Evolutionary conservation across 208 protist genomes (phyloP), one percentile per base, ranked within the genome.

Genomic region (Leptomonas seymouri): DNA sequence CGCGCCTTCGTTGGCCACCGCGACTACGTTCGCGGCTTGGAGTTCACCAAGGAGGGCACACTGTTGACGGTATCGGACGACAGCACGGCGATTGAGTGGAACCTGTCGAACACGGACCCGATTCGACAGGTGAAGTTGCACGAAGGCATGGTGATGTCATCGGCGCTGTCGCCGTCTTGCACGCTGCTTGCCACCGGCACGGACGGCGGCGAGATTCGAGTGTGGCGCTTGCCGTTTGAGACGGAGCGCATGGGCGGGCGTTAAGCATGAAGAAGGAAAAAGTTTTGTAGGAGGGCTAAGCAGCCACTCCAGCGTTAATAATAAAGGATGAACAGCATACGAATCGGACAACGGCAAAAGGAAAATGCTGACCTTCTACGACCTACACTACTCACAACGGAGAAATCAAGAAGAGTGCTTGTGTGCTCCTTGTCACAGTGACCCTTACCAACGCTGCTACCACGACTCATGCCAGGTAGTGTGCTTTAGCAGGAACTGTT

Each of bases 31-130:
- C 88, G 91, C 15, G 91, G 91, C 0, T 34, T 96, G 23, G 79
- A 93, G 67, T 92, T 95, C 58, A 74, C 84, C 28, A 69, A 51
- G 27, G 44, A 56, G 3, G 71, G 81, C 12, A 90, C 83, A 44
- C 79, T 95, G 23, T 61, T 93, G 44, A 95, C 87, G 12, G 86
- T 93, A 25, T 89, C 87, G 18, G 90, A 95, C 72, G 90, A 95
- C 59, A 69, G 80, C 71, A 93, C 90, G 18, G 83, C 76, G 3
- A 82, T 95, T 18, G 90, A 95, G 79, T 96, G 91, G 86, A 68
- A 75, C 48, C 50, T 80, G 48, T 30, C 41, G 3, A 74, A 50
- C 41, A 64, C 78, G 21, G 78, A 88, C 16, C 74, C 81, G 5
- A 76, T 93, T 11, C 79, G 88, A 12, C 82, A 93, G 59, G 81